Evolutionary conservation across 2,329 filamentous ascomycete species (phyloP).

Genomic region (Botrytis aclada): DNA sequence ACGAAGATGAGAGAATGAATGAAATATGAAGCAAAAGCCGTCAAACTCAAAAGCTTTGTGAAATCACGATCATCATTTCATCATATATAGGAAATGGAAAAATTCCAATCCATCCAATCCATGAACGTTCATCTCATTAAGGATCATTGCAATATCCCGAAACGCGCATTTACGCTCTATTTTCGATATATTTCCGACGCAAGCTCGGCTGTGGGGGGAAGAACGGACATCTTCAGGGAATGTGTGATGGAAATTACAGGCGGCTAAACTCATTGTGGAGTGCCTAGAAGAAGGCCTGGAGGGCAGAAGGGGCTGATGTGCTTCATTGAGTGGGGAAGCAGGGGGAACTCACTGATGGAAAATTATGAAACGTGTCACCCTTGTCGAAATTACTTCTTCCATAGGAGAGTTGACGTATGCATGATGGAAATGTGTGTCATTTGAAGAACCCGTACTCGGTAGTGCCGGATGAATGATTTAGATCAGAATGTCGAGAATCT

Average conservation of each 20-base stretch:
- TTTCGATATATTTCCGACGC: background rate
- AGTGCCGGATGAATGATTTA: background rate
- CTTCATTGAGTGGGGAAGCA: background rate
- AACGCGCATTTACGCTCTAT: background rate
- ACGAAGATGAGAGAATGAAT: background rate
- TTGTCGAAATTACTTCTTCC: background rate
- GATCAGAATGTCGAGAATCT: background rate
- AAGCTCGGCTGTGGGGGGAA: background rate
- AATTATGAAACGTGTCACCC: background rate
- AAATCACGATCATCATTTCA: background rate
- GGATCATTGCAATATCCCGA: background rate
- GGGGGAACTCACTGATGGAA: background rate
- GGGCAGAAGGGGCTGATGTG: background rate
- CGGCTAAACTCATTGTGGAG: background rate
- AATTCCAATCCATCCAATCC: background rate
- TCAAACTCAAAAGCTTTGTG: background rate
- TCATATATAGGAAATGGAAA: background rate
- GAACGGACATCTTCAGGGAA: background rate
- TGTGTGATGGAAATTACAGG: background rate
- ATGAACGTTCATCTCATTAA: background rate
- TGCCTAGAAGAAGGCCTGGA: background rate
- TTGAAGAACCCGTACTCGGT: background rate
- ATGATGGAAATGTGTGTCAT: background rate
- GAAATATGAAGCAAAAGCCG: background rate
- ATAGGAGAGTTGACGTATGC: background rate